These are phyloP conservation scores for Odonthalia washingtoniensis DNA, from an alignment of 31 red algal species.

Conservation along the genomic window DNA sequence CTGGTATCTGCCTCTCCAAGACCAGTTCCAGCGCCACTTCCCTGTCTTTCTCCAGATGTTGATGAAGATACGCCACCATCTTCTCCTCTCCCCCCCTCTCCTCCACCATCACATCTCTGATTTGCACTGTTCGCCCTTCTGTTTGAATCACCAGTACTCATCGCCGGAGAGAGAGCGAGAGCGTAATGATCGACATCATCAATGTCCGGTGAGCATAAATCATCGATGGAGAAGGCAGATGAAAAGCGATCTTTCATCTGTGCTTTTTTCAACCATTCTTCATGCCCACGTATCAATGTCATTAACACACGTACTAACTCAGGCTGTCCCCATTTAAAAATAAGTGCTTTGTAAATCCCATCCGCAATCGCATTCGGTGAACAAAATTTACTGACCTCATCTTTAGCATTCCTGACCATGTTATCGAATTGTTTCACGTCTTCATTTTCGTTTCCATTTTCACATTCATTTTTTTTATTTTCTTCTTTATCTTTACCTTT, in stretches of 20 bases:
- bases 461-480: conserved; percentile 18
- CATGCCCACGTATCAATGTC: not conserved
- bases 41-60: not conserved
- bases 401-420: not conserved
- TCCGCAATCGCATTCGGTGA: not conserved
- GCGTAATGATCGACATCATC: too few species aligned
- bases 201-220: not conserved
- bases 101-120: not conserved
- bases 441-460: not conserved
- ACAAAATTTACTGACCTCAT: not conserved
- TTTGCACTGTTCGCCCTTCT: too few species aligned
- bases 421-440: not conserved
- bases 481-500: conserved; percentile 7
- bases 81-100: not conserved
- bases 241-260: not conserved
- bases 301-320: not conserved
- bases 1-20: not conserved
- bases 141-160: not conserved
- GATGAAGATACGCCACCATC: not conserved
- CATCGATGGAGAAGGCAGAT: not conserved
- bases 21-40: not conserved
- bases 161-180: not conserved
- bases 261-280: not conserved
- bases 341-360: not conserved
- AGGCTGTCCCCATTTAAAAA: not conserved